Conservation (phyloP, 768 basidiomycete species). For the Chiua virens region DNA sequence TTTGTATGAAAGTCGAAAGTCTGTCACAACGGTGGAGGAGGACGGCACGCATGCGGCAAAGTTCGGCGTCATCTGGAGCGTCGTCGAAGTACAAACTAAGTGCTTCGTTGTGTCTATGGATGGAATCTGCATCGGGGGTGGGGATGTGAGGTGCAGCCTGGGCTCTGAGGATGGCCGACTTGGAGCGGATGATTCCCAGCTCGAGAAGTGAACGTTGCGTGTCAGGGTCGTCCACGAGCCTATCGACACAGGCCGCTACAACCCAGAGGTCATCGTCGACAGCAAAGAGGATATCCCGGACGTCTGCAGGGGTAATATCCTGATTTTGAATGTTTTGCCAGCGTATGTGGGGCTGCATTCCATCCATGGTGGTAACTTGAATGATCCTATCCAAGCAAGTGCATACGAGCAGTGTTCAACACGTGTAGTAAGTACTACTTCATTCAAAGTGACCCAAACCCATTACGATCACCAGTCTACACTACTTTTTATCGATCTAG, state of each 20-base stretch:
- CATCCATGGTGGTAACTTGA: conserved; percentile 33
- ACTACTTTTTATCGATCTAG: conserved; percentile 30
- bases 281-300: conserved; percentile 47
- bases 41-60: conserved; percentile 63
- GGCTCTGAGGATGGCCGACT: conserved; percentile 46
- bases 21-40: conserved; percentile 69
- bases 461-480: conserved; percentile 14
- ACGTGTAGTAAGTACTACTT: conserved; percentile 1
- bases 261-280: conserved; percentile 76
- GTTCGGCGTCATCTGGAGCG: conserved; percentile 58
- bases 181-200: conserved; percentile 62
- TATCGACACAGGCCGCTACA: conserved; percentile 69
- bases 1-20: conserved; percentile 69
- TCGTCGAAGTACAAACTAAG: conserved; percentile 56
- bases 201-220: conserved; percentile 60
- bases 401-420: not conserved
- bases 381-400: not conserved
- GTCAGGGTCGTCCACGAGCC: conserved; percentile 55
- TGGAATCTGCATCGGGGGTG: conserved; percentile 18
- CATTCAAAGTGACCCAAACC: not conserved
- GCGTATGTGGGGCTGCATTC: conserved; percentile 39
- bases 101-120: conserved; percentile 13
- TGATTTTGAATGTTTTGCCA: conserved; percentile 62
- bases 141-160: conserved; percentile 36
- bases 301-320: conserved; percentile 51